Evolutionary conservation across 139 green algal species (phyloP).

Genomic region (Dunaliella primolecta): DNA sequence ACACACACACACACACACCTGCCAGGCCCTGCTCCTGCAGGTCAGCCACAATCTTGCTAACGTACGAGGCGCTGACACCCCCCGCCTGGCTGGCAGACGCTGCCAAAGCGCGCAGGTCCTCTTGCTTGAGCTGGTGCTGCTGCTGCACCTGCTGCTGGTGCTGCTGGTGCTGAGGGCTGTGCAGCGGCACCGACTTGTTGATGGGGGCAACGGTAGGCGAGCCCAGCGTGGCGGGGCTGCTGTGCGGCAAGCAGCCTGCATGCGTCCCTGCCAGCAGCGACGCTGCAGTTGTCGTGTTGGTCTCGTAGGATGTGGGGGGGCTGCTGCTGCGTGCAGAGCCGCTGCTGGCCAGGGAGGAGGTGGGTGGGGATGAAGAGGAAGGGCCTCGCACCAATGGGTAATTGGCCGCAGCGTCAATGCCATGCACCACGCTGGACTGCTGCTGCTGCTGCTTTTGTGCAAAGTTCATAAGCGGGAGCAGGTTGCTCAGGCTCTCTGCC

Average conservation of each 20-base stretch:
- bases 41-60: constrained; percentile 14
- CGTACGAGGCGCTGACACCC: constrained; percentile 1
- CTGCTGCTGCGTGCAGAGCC: neutral
- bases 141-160: neutral
- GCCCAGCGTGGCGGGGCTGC: too few species aligned
- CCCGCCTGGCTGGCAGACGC: neutral
- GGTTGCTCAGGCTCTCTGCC: neutral
- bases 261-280: neutral
- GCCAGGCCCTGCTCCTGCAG: constrained; percentile 18
- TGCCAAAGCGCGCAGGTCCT: neutral
- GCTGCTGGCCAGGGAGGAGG: too few species aligned
- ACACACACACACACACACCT: neutral
- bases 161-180: constrained; percentile 10
- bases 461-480: constrained; percentile 29
- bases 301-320: neutral
- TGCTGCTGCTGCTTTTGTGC: constrained; percentile 19
- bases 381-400: neutral
- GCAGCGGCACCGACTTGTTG: neutral
- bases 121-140: neutral
- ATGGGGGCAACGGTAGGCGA: too few species aligned
- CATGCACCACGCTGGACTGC: neutral
- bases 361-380: neutral
- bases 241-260: neutral
- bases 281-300: neutral
- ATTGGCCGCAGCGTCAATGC: neutral